Base-by-base conservation (phyloP, 352 stramenopile species). In the Globisporangium spinosum region DNA sequence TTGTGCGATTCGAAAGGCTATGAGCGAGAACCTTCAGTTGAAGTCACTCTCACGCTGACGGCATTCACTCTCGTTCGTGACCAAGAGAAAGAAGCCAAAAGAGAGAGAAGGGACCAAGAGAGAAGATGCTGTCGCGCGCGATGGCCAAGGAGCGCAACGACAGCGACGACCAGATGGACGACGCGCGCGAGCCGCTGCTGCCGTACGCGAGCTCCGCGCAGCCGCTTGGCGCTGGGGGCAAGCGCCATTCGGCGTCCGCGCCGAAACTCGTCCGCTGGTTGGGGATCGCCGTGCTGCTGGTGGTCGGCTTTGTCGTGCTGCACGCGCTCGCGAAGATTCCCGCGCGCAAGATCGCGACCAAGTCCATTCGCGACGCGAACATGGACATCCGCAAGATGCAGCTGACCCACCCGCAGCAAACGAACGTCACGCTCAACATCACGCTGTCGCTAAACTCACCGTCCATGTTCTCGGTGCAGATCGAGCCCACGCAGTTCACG, bases 331-430 rank as follows among this genome's bases (percentile, higher is more conserved):
- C 83, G 0, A 72, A 77, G 69, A 83, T 74, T 40, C 83, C 90
- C 27, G 78, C 91, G 56, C 68, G 69, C 20, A 78, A 74, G 55
- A 75, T 94, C 53, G 86, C 86, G 27, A 71, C 76, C 22, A 73
- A 71, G 29, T 79, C 86, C 45, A 92, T 94, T 57, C 73, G 74
- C 27, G 77, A 76, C 20, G 87, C 86, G 2, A 68, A 69, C 13
- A 90, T 94, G 82, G 67, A 70, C 51, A 82, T 92, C n/a, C 49
- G 71, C 4, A 70, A 57, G 43, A 89, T 94, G 86, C 74, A 77
- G 61, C 73, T 94, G 55, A 85, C 74, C 25, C 70, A 75, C 0
- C 86, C 86, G 8, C 53, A 64, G 3, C 20, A 35, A 6, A 55
- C 64, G 7, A 70, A 56, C 9, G 73, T 94, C 32, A 72, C 58